Evolutionary conservation across 495 filamentous ascomycete genomes (phyloP).

Genomic region (Podospora pseudoanserina): DNA sequence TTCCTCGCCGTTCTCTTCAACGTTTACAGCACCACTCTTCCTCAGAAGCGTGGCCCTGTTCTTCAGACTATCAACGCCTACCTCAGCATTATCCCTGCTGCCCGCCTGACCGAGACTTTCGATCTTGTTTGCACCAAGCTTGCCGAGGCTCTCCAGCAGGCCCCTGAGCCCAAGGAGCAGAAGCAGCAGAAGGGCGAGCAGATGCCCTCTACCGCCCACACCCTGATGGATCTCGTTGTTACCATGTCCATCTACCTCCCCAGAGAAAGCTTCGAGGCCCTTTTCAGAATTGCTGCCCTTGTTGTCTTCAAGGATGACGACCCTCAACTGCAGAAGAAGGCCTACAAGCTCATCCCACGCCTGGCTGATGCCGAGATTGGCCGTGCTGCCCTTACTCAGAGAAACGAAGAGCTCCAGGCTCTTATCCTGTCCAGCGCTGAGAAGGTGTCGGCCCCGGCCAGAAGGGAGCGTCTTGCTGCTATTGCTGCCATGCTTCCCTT

Average conservation of each 20-base stretch:
- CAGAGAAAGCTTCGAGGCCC: constrained; percentile 67
- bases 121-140: constrained; percentile 79
- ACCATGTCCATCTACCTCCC: constrained; percentile 93
- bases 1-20: constrained; percentile 94
- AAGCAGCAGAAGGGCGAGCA: constrained; percentile 51
- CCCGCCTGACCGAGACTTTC: constrained; percentile 85
- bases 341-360: constrained; percentile 92
- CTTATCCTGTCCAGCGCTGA: constrained; percentile 73
- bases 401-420: constrained; percentile 69
- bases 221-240: constrained; percentile 91
- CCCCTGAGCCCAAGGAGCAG: constrained; percentile 50
- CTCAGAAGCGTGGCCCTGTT: constrained; percentile 84
- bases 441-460: constrained; percentile 77
- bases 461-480: constrained; percentile 78
- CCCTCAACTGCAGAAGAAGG: constrained; percentile 97
- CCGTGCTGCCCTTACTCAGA: constrained; percentile 62
- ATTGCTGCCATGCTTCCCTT: constrained; percentile 73
- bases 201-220: constrained; percentile 92
- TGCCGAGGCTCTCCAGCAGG: constrained; percentile 66
- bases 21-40: constrained; percentile 92
- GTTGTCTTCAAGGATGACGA: constrained; percentile 75
- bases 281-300: constrained; percentile 78
- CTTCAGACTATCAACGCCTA: constrained; percentile 91
- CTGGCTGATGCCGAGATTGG: constrained; percentile 77
- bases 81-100: constrained; percentile 71